Conservation (phyloP, 306 rosid species). For the Castanea sativa region DNA sequence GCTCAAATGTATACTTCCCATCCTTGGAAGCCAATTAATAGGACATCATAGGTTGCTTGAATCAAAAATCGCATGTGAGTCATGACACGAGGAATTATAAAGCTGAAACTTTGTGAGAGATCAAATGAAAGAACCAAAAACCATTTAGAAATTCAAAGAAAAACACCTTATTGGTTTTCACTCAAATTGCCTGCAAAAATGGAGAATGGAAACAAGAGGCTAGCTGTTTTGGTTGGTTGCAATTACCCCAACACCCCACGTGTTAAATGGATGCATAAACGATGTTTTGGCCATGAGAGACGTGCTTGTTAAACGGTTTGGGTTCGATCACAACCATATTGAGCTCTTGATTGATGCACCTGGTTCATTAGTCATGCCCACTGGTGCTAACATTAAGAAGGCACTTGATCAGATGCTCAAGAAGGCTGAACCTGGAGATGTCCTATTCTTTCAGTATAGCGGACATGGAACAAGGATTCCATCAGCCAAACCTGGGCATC, state of each 20-base stretch:
- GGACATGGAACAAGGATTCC: constrained; percentile 95
- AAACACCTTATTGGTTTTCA: not conserved
- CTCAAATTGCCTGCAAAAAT: constrained; percentile 10
- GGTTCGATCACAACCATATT: constrained; percentile 42
- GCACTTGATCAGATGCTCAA: constrained; percentile 56
- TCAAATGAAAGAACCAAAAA: not conserved
- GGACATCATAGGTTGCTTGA: constrained; percentile 32
- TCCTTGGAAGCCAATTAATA: constrained; percentile 50
- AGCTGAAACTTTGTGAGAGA: constrained; percentile 9
- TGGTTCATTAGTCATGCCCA: constrained; percentile 47
- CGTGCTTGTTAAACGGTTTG: constrained; percentile 43
- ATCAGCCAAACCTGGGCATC: constrained; percentile 45
- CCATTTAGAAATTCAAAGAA: not conserved
- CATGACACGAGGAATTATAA: constrained; percentile 23
- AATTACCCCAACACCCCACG: constrained; percentile 65
- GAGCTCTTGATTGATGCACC: constrained; percentile 59
- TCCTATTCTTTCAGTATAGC: constrained; percentile 82
- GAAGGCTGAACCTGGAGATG: constrained; percentile 64
- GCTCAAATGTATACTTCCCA: constrained; percentile 21
- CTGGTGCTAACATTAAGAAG: constrained; percentile 67
- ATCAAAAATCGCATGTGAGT: constrained; percentile 28
- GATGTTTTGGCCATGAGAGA: constrained; percentile 75
- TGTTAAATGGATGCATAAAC: constrained; percentile 81
- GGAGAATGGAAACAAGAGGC: constrained; percentile 51
- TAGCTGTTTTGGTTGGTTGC: constrained; percentile 89